Evolutionary conservation across 768 basidiomycete genomes (phyloP).

Genomic region (Suillus cothurnatus): DNA sequence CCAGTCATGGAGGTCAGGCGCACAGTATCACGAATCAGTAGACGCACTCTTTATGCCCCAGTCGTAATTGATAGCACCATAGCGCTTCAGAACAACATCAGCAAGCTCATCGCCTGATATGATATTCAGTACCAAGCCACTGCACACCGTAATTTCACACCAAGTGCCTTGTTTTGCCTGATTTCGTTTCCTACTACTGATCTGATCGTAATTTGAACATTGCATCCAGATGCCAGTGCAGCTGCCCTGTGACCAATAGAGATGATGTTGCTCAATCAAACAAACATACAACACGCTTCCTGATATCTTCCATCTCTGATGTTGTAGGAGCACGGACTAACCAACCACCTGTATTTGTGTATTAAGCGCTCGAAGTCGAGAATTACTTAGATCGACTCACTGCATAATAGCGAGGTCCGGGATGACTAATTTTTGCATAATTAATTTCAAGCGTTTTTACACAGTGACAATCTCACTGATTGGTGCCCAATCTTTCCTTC

Average conservation of each 20-base stretch:
- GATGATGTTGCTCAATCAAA: neutral
- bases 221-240: conserved; percentile 62
- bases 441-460: neutral
- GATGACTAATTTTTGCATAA: conserved; percentile 52
- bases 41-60: too few relatives aligned
- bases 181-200: conserved; percentile 51
- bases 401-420: conserved; percentile 73
- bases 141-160: conserved; percentile 30
- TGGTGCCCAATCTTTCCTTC: conserved; percentile 71
- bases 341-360: conserved; percentile 46
- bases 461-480: conserved; percentile 49
- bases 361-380: neutral
- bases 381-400: conserved; percentile 36
- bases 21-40: too few relatives aligned
- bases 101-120: conserved; percentile 60
- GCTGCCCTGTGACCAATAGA: conserved; percentile 47
- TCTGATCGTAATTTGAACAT: conserved; percentile 40
- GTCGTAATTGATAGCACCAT: conserved; percentile 34
- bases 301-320: conserved; percentile 53
- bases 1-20: too few relatives aligned
- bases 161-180: conserved; percentile 61
- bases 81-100: conserved; percentile 53
- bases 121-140: neutral
- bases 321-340: conserved; percentile 68
- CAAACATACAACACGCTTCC: conserved; percentile 47